Evolutionary conservation across 2,329 filamentous ascomycete species (phyloP), one percentile per base, ranked within the genome.

Genomic region (Neofusicoccum laricinum): DNA sequence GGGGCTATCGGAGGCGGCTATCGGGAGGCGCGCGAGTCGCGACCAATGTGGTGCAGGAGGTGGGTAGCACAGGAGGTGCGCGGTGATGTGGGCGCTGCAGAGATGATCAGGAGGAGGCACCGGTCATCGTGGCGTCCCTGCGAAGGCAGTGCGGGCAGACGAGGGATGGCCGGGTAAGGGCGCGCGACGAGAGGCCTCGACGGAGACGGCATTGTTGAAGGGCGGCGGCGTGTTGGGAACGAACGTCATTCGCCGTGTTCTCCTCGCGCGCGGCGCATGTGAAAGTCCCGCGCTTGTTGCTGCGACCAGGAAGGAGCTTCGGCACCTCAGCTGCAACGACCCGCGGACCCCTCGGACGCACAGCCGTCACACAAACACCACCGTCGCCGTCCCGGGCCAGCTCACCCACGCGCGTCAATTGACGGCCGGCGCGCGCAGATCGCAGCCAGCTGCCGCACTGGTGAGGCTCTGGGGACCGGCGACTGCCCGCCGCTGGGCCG

Each of bases 51-150:
- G 41, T 59, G 41, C 41, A 46, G 55, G 30, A 36, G 17, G 51
- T 59, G 55, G 41, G 41, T 59, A 38, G 30, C 55, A 59, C 55
- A 59, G 55, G 55, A 59, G 55, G 30, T 48, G 55, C 30, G 55
- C 36, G 25, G 55, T 25, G 30, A 48, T 34, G 41, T 15, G 15
- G 55, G 40, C 25, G 40, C 40, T 8, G 55, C 55, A 25, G 55
- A 59, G 21, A 59, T 59, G 55, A 46, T 59, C 55, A 59, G 41
- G 55, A 58, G 55, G 40, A 59, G 55, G 55, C 55, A 59, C 55
- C 55, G 55, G 55, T 30, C 55, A 59, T 59, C 41, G 40, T 36
- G 40, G 55, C 55, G 55, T 38, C 41, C 55, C 21, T 59, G 55
- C 55, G 55, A 59, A 34, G 55, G 15, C 41, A 8, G 40, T 12